Base-by-base conservation (phyloP, 345 rosid species). In the Bruguiera sexangula region DNA sequence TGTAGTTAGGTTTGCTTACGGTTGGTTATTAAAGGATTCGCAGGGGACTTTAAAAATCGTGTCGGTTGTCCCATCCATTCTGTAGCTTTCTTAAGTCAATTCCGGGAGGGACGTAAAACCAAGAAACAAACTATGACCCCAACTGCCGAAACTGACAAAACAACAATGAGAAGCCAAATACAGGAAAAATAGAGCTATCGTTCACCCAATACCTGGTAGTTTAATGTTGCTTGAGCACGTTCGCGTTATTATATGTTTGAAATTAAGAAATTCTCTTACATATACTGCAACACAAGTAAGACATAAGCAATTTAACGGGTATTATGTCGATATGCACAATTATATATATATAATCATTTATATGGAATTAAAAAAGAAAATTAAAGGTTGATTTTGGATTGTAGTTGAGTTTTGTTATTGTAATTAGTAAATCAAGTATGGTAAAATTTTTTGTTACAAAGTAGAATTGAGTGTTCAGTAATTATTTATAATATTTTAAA, bases 101-200 rank as follows among this genome's bases (percentile, higher is more conserved):
- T 74, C 69, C 74, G 43, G 43, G 18, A 34, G 70, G 70, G 74
- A 63, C 67, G 70, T 66, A 54, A 69, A 66, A 68, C 50, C 39
- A 63, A 78, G 62, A 72, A 65, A 57, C 67, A 34, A 76, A 71
- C 39, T 50, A 60, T 76, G 50, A 62, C 27, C 66, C 60, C 78
- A 79, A 79, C 84, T 56, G 80, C 72, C 62, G 75, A 82, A 80
- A 76, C 73, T 24, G 80, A 83, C 83, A 69, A 63, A 52, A 26
- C 79, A 81, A 79, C 80, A 52, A 79, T 26, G 65, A 60, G 29
- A 66, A 58, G 31, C 68, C 31, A 36, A 69, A 50, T 68, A 16
- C 27, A 50, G 53, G n/a, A 54, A 69, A 32, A 68, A 53, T 4
- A 36, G 62, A 60, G 62, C 60, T 53, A 21, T 56, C 26, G 30